Evolutionary conservation across 495 filamentous ascomycete species (phyloP).

Genomic region (Schizothecium vesticola): DNA sequence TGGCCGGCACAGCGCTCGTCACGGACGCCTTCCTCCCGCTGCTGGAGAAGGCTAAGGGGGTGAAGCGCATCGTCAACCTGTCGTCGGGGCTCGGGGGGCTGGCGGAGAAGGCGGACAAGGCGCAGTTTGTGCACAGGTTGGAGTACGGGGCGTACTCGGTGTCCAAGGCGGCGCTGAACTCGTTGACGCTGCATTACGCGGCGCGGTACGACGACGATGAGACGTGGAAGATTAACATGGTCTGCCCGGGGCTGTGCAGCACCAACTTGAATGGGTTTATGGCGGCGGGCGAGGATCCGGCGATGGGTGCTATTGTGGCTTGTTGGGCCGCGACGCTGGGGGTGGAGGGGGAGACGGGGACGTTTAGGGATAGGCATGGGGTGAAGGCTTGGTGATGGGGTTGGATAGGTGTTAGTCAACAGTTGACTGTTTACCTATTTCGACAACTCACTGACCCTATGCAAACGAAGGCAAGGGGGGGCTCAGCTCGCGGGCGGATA

Average conservation of each 20-base stretch:
- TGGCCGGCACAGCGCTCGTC: conserved; percentile 31
- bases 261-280: conserved; percentile 18
- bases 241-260: conserved; percentile 19
- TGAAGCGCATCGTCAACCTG: conserved; percentile 40
- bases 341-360: conserved; percentile 19
- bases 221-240: conserved; percentile 25
- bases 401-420: neutral
- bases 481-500: no score
- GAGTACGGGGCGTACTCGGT: conserved; percentile 20
- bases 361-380: neutral
- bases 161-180: conserved; percentile 42
- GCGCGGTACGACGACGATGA: conserved; percentile 9
- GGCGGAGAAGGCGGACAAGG: conserved; percentile 16
- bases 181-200: conserved; percentile 24
- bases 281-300: neutral
- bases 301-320: conserved; percentile 16
- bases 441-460: no score
- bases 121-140: neutral
- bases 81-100: conserved; percentile 34
- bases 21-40: conserved; percentile 45
- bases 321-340: conserved; percentile 19
- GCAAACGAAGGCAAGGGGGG: no score
- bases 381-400: neutral
- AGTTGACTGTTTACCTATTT: no score
- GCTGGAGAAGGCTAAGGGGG: conserved; percentile 31